phyloP scores from a whole-genome alignment of 257 asterid genomes.

The Plantago elongata region DNA sequence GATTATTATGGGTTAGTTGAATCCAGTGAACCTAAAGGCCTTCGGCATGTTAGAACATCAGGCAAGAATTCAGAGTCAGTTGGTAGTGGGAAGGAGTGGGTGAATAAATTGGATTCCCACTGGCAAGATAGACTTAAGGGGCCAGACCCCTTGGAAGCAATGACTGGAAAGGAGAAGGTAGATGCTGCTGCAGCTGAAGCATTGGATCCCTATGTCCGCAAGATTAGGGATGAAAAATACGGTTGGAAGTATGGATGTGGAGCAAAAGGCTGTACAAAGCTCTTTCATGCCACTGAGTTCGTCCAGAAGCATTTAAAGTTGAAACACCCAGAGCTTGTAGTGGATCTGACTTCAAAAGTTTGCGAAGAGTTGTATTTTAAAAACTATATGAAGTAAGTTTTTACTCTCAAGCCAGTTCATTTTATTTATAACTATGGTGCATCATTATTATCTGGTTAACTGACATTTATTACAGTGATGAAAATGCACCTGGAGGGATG shows the following conservation, averaged over 20 bases:
- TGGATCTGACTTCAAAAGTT: constrained; percentile 75
- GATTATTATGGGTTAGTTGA: constrained; percentile 88
- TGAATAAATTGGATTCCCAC: constrained; percentile 62
- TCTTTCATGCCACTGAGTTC: constrained; percentile 93
- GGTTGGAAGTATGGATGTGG: constrained; percentile 99
- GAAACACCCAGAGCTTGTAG: constrained; percentile 78
- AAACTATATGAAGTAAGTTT: constrained; percentile 88
- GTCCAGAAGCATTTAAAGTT: constrained; percentile 90
- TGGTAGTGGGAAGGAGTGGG: constrained; percentile 74
- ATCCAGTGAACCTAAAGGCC: constrained; percentile 82
- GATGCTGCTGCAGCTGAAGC: constrained; percentile 87
- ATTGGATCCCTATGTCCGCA: constrained; percentile 84
- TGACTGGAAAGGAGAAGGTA: constrained; percentile 92
- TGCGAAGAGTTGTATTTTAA: constrained; percentile 85
- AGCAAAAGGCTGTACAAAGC: constrained; percentile 99
- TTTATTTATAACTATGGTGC: not conserved
- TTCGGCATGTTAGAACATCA: constrained; percentile 75
- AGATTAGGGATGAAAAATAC: constrained; percentile 97
- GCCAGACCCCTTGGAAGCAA: constrained; percentile 80
- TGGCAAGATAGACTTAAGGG: constrained; percentile 95
- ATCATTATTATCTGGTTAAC: constrained; percentile 19
- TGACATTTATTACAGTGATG: constrained; percentile 58
- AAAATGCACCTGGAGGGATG: constrained; percentile 87
- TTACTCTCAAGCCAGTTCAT: constrained; percentile 4
- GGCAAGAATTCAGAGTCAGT: constrained; percentile 49